A percentile compares a stretch with the other conserved stretches of the same genome.
These are phyloP conservation scores for Coemansia erecta DNA, from an alignment of 192 early-diverging fungal genomes.

Conservation along the genomic window DNA sequence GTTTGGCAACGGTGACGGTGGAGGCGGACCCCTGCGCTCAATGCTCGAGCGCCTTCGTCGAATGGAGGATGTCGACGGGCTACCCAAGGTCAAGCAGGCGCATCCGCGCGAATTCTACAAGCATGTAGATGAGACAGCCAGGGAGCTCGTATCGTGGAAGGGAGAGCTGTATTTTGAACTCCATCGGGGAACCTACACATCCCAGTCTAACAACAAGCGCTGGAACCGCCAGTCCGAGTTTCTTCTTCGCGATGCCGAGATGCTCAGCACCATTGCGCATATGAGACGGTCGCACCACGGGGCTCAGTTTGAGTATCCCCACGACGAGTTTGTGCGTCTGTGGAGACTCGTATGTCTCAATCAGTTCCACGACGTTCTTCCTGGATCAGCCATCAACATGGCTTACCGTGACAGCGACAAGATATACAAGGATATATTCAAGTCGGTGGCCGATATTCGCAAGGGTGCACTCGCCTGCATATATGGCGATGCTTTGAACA, in stretches of 20 bases:
- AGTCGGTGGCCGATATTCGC: conserved; percentile 47
- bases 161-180: conserved; percentile 98
- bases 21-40: conserved; percentile 77
- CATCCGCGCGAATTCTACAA: conserved; percentile 82
- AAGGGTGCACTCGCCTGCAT: conserved; percentile 42
- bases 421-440: conserved; percentile 33
- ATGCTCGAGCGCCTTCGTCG: conserved; percentile 84
- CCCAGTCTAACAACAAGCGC: conserved; percentile 79
- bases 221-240: conserved; percentile 84
- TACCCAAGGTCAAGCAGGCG: conserved; percentile 70
- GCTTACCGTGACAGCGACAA: conserved; percentile 84
- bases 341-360: conserved; percentile 92
- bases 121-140: conserved; percentile 64
- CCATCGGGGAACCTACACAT: conserved; percentile 96
- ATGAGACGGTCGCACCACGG: conserved; percentile 8
- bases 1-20: conserved; percentile 96
- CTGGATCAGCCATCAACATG: conserved; percentile 84
- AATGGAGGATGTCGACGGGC: conserved; percentile 72
- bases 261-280: conserved; percentile 59
- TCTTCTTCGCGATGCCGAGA: conserved; percentile 80
- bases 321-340: conserved; percentile 67
- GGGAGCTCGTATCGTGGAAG: conserved; percentile 79
- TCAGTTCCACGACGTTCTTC: conserved; percentile 97
- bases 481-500: conserved; percentile 12
- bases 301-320: conserved; percentile 61